Percentiles rank a stretch among this genome's conserved stretches.
phyloP scores from a whole-genome alignment of 768 basidiomycete species.

The Sporobolomyces pararoseus region DNA sequence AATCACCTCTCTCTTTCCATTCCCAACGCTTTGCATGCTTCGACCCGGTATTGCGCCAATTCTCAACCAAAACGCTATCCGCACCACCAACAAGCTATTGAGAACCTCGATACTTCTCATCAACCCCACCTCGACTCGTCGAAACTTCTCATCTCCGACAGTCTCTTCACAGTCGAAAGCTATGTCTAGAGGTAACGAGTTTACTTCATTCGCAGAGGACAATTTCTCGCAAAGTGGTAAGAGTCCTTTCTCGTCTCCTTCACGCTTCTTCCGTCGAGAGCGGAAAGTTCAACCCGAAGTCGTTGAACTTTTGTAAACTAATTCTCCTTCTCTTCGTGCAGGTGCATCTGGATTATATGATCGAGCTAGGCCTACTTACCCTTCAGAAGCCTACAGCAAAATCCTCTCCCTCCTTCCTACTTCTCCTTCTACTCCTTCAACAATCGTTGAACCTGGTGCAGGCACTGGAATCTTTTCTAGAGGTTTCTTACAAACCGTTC shows the following conservation, averaged over 20 bases:
- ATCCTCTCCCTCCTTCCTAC: conserved; percentile 56
- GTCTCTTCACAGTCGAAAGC: too few relatives aligned
- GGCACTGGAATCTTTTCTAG: conserved; percentile 42
- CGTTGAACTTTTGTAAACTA: too few relatives aligned
- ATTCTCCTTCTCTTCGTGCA: neutral
- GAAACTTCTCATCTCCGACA: neutral
- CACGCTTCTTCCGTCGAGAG: neutral
- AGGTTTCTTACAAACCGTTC: conserved; percentile 51
- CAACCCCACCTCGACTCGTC: too few relatives aligned
- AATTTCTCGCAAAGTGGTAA: conserved; percentile 1
- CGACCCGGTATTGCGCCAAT: too few relatives aligned
- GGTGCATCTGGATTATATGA: conserved; percentile 34
- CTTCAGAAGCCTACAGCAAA: conserved; percentile 59
- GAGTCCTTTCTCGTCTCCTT: neutral
- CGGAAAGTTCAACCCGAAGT: too few relatives aligned
- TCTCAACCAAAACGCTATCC: too few relatives aligned
- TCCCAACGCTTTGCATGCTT: neutral
- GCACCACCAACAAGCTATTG: too few relatives aligned
- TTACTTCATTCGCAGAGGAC: conserved; percentile 15
- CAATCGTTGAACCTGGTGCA: conserved; percentile 47
- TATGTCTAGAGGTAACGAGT: conserved; percentile 16
- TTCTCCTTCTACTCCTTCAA: conserved; percentile 46
- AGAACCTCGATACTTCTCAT: too few relatives aligned
- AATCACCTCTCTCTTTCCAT: neutral
- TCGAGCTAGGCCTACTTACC: conserved; percentile 81